Evolutionary conservation across 2,329 filamentous ascomycete genomes (phyloP), one percentile per base, ranked within the genome.

Genomic region (Hymenoscyphus infarciens): DNA sequence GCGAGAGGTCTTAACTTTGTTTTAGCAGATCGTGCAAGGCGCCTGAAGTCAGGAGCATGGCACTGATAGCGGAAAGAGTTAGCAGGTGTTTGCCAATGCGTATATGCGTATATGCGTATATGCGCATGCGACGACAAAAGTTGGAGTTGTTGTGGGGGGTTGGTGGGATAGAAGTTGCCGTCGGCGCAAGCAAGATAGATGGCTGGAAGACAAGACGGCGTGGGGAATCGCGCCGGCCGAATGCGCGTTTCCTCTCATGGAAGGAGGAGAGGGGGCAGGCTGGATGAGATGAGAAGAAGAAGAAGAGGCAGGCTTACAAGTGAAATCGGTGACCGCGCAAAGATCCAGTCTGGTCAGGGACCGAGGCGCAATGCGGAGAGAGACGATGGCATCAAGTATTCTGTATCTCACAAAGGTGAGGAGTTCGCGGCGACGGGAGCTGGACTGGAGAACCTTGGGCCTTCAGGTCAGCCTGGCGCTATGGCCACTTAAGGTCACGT

Each of bases 181-280:
- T 49, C n/a, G n/a, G 42, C 42, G 19, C 42, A 42, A 42, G 39
- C 39, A 42, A 42, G 39, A 49, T 49, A 42, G 39, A 49, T 49
- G 42, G n/a, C n/a, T 49, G 42, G 42, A 31, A 11, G 42, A 49
- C 19, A 31, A 11, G 42, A 49, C 19, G n/a, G 42, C 42, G 42
- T 49, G 42, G n/a, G 19, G 10, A 22, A n/a, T 16, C 15, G n/a
- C n/a, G 39, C 5, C 16, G 39, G 39, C 5, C 16, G 39, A 19
- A 42, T 42, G 39, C 39, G 39, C 42, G 39, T 42, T 42, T n/a
- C 39, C 39, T 42, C 6, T 42, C 39, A 22, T 49, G 42, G 42
- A 49, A 22, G 33, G 33, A 22, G 42, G 39, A 42, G 39, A n/a
- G 8, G 39, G 39, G 5, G 16, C 1, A 42, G 16, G 39, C 7